A percentile compares a stretch with the other conserved stretches of the same genome.
These are phyloP conservation scores for Crucibulum laeve DNA, from an alignment of 768 basidiomycete species.

Conservation along the genomic window DNA sequence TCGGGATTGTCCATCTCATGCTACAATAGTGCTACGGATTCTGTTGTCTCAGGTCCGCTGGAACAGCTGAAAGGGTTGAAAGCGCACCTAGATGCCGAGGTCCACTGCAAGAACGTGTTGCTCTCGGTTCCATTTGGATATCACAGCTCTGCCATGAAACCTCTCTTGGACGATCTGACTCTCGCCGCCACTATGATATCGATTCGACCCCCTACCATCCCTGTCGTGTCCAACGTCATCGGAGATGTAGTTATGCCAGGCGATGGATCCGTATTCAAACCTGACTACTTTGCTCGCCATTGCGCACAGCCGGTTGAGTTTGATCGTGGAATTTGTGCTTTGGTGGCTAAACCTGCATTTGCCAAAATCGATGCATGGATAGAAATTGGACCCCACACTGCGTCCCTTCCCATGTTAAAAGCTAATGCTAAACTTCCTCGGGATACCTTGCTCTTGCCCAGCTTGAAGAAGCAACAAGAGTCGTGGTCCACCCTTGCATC, in stretches of 20 bases:
- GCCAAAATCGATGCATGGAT: conserved; percentile 44
- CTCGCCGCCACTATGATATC: conserved; percentile 29
- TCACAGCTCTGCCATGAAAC: conserved; percentile 63
- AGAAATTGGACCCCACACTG: conserved; percentile 64
- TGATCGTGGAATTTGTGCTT: conserved; percentile 40
- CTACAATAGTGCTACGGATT: conserved; percentile 54
- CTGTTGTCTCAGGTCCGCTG: conserved; percentile 56
- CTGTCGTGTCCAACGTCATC: conserved; percentile 58
- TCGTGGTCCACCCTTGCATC: conserved; percentile 40
- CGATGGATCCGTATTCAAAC: conserved; percentile 32
- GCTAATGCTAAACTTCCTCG: conserved; percentile 26
- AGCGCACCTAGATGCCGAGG: conserved; percentile 28
- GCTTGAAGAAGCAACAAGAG: conserved; percentile 41
- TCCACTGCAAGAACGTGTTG: conserved; percentile 32
- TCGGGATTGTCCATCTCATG: conserved; percentile 49
- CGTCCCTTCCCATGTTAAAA: conserved; percentile 53
- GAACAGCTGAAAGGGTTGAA: conserved; percentile 37
- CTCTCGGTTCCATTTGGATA: conserved; percentile 59
- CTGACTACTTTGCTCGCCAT: conserved; percentile 55
- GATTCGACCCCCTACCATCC: conserved; percentile 45
- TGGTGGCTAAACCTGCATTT: conserved; percentile 22
- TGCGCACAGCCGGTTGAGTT: conserved; percentile 58
- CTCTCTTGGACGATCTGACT: conserved; percentile 47
- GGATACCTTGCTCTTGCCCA: conserved; percentile 37
- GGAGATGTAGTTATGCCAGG: conserved; percentile 52